Conservation (phyloP, 768 basidiomycete genomes). For the Boletus sp. region DNA sequence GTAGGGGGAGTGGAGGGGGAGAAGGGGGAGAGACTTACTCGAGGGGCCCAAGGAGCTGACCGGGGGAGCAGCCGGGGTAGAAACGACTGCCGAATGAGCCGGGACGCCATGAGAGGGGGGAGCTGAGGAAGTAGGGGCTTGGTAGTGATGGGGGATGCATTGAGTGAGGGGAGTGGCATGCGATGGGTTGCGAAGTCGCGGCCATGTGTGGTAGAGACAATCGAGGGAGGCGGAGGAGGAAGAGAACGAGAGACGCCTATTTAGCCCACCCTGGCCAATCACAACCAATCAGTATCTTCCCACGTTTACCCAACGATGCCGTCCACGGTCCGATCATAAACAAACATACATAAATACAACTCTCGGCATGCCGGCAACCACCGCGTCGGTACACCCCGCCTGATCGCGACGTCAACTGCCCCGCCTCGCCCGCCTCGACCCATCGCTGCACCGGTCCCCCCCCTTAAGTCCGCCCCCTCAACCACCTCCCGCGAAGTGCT, state of each 20-base stretch:
- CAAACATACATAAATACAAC: conserved; percentile 18
- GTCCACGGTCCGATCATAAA: conserved; percentile 28
- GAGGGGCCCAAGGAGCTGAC: conserved; percentile 55
- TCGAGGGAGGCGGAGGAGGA: background rate
- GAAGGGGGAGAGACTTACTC: conserved; percentile 47
- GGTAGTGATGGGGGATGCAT: conserved; percentile 37
- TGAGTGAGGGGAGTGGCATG: conserved; percentile 28
- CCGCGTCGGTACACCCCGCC: background rate
- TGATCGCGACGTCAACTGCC: background rate
- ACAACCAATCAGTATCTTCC: conserved; percentile 15
- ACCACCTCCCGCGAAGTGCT: no score
- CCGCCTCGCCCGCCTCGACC: no score
- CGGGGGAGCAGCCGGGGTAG: conserved; percentile 61
- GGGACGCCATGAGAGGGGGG: conserved; percentile 67
- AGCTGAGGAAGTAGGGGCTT: conserved; percentile 68
- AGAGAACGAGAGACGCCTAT: conserved; percentile 21
- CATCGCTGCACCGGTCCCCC: no score
- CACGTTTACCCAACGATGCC: conserved; percentile 26
- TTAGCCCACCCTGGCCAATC: conserved; percentile 27
- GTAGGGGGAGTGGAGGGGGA: background rate
- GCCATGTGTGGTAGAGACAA: conserved; percentile 26
- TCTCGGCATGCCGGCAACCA: conserved; percentile 26
- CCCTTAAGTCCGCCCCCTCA: background rate
- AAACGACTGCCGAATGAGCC: conserved; percentile 64
- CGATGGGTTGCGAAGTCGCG: conserved; percentile 43